A percentile compares a stretch with the other conserved stretches of the same genome.
These are phyloP conservation scores for Ustilago cynodontis DNA, from an alignment of 1,284 basidiomycete genomes.

Conservation along the genomic window DNA sequence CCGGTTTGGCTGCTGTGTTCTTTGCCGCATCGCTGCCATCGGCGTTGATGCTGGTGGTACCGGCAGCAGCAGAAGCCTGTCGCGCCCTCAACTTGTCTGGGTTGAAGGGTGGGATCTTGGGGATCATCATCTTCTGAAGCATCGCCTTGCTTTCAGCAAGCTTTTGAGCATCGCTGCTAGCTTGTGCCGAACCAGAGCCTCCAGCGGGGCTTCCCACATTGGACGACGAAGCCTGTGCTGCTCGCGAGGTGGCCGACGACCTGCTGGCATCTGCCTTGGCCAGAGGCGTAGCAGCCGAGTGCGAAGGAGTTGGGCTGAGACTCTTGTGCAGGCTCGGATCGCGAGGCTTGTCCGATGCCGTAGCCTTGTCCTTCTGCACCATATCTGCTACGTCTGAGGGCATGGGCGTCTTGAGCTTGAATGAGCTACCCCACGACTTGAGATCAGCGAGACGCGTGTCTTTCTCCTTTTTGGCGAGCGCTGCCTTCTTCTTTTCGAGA, in stretches of 20 bases:
- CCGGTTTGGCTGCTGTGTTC: conserved; percentile 21
- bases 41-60: conserved; percentile 18
- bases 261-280: conserved; percentile 37
- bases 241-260: conserved; percentile 27
- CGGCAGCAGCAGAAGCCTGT: conserved; percentile 43
- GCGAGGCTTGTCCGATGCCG: conserved; percentile 59
- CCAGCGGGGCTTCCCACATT: conserved; percentile 39
- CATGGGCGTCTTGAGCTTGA: conserved; percentile 96
- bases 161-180: conserved; percentile 31
- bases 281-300: conserved; percentile 19
- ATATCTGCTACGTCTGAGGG: conserved; percentile 91
- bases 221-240: conserved; percentile 29
- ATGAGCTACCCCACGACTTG: conserved; percentile 88
- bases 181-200: conserved; percentile 29
- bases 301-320: conserved; percentile 53
- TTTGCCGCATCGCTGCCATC: conserved; percentile 18
- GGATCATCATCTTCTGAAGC: conserved; percentile 76
- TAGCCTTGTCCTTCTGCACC: conserved; percentile 55
- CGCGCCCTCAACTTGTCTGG: conserved; percentile 72
- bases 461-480: conserved; percentile 90
- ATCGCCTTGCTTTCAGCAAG: conserved; percentile 58
- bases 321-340: conserved; percentile 62
- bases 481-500: conserved; percentile 85
- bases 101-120: conserved; percentile 91
- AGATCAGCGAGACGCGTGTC: conserved; percentile 91